Base-by-base conservation (phyloP, 2,329 filamentous ascomycete species). In the Cladosporium sphaerospermum region DNA sequence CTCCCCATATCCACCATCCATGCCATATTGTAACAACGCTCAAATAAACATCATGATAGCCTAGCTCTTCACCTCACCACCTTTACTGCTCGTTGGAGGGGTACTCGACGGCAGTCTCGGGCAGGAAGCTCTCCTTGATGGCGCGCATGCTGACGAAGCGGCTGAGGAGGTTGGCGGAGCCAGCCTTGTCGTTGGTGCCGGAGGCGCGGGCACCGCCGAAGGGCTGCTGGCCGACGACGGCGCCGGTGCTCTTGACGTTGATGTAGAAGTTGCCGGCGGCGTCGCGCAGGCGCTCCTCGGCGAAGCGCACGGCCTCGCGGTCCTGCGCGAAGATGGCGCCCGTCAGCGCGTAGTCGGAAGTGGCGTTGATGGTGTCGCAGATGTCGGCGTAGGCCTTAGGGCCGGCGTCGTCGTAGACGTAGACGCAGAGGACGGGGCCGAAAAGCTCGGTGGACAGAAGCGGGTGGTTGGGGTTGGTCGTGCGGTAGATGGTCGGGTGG, bases 221-320 rank as follows among this genome's bases (percentile, higher is more conserved):
- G 0, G 63, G 60, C 56, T 67, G 65, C 57, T 67, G 65, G 7
- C 62, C 65, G 13, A 67, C 62, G 57, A 72, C 69, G 56, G 72
- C 65, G 48, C 72, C 77, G 3, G 77, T 80, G 60, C 74, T 84
- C 79, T 90, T 90, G 75, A 84, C 86, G 74, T 90, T 91, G 73
- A 90, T 79, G 73, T 91, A 91, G 69, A 90, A 90, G 75, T 91
- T 91, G 42, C 87, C 87, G 1, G 86, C 86, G 0, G 84, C 75
- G 66, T 89, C 82, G 58, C 85, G 77, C 49, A 91, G 76, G 57
- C 76, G 78, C 62, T 89, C 80, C 68, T 89, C 85, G 0, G 85
- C 87, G 52, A 76, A 75, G 37, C 83, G 78, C 55, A 89, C 73
- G 11, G 78, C 83, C 48, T 77, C 71, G 41, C 86, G 76, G 70